phyloP scores from a whole-genome alignment of 2,329 filamentous ascomycete species.

The Fonsecaea pugnacius region DNA sequence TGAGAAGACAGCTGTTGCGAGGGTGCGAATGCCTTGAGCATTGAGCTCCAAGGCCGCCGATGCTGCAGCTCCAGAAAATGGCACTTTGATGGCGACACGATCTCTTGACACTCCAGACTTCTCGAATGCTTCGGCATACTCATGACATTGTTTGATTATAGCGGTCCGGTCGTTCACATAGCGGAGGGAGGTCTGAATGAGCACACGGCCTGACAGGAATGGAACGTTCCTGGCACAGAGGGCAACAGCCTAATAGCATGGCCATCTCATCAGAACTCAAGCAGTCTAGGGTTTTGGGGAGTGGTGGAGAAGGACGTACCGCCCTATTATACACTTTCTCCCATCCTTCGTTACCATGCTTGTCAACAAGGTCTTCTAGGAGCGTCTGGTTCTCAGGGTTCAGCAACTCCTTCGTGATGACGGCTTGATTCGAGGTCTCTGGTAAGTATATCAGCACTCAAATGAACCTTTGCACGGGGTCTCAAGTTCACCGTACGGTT shows the following conservation, averaged over 20 bases:
- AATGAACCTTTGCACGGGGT: background rate
- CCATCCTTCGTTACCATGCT: constrained; percentile 12
- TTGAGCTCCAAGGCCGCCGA: constrained; percentile 16
- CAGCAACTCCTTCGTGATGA: constrained; percentile 1
- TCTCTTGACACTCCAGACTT: constrained; percentile 13
- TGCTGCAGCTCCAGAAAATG: constrained; percentile 13
- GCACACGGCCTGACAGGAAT: constrained; percentile 13
- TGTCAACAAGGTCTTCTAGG: background rate
- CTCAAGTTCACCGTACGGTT: constrained; percentile 11
- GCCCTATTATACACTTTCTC: constrained; percentile 7
- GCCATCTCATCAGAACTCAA: background rate
- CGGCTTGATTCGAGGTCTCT: constrained; percentile 15
- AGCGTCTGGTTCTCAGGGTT: background rate
- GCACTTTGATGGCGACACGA: constrained; percentile 24
- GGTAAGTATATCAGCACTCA: background rate
- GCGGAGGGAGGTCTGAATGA: constrained; percentile 10
- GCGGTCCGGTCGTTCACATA: constrained; percentile 8
- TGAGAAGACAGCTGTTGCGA: constrained; percentile 67
- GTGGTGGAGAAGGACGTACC: background rate
- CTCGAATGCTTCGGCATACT: constrained; percentile 10
- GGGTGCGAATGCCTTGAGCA: constrained; percentile 56
- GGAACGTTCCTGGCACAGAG: constrained; percentile 11
- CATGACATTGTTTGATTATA: constrained; percentile 7
- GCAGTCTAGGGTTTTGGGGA: background rate
- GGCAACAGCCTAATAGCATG: constrained; percentile 1